A percentile compares a stretch with the other conserved stretches of the same genome.
phyloP scores from a whole-genome alignment of 2,329 filamentous ascomycete species.

The Penicillium rolfsii region DNA sequence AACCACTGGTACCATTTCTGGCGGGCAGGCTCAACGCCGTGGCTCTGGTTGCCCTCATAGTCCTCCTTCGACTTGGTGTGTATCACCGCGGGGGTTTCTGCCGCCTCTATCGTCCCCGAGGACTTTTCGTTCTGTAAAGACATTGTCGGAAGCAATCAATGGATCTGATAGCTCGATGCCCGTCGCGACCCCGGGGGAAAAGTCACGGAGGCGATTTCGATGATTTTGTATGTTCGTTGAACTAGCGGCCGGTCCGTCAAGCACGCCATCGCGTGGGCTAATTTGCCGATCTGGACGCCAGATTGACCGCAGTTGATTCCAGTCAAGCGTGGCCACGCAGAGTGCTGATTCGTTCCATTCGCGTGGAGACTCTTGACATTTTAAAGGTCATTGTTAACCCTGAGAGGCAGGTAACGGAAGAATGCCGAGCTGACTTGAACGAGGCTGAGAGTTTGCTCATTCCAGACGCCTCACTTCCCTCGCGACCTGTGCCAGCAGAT shows the following conservation, averaged over 20 bases:
- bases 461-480: not conserved
- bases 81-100: not conserved
- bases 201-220: not conserved
- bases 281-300: not conserved
- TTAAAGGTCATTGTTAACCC: not conserved
- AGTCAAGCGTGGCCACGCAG: not conserved
- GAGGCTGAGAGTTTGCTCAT: not conserved
- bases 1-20: constrained; percentile 29
- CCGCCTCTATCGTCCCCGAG: not conserved
- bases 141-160: not conserved
- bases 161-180: not conserved
- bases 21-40: constrained; percentile 2
- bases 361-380: not conserved
- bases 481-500: too few species aligned
- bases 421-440: not conserved
- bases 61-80: not conserved
- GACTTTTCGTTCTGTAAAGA: not conserved
- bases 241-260: not conserved
- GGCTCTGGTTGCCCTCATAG: not conserved
- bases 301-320: not conserved
- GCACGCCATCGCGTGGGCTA: not conserved
- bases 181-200: not conserved
- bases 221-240: not conserved
- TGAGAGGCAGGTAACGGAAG: not conserved
- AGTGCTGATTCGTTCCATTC: not conserved